Evolutionary conservation across 495 filamentous ascomycete genomes (phyloP).

Genomic region (Penicillium crystallinum): DNA sequence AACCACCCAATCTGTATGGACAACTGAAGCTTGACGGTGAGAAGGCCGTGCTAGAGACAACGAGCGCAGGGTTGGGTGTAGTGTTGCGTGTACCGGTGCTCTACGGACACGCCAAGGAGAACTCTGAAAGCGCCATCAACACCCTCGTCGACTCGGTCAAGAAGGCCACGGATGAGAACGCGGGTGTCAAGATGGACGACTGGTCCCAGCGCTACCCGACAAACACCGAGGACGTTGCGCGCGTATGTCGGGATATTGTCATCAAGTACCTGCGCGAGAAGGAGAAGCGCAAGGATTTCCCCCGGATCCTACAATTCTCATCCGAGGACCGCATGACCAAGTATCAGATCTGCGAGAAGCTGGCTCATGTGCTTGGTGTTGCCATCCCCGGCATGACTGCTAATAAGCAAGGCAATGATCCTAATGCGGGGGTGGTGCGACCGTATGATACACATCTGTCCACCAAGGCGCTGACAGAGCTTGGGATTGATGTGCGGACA

Average conservation of each 20-base stretch:
- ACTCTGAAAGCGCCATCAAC: constrained; percentile 78
- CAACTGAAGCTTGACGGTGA: constrained; percentile 86
- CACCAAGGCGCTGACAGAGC: constrained; percentile 64
- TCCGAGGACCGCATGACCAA: constrained; percentile 86
- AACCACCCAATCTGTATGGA: constrained; percentile 82
- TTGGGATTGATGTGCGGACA: constrained; percentile 72
- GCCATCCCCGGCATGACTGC: constrained; percentile 63
- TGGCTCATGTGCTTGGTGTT: constrained; percentile 77
- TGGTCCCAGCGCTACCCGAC: constrained; percentile 86
- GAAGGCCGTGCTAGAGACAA: constrained; percentile 60
- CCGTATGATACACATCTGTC: constrained; percentile 90
- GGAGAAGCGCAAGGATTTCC: constrained; percentile 44
- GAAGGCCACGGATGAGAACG: constrained; percentile 56
- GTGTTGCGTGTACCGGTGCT: constrained; percentile 84
- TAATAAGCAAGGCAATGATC: constrained; percentile 72
- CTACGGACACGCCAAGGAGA: constrained; percentile 60
- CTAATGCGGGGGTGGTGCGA: constrained; percentile 65
- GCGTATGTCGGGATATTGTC: constrained; percentile 68
- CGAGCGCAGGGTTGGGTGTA: constrained; percentile 51
- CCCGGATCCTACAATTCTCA: constrained; percentile 77
- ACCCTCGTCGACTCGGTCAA: constrained; percentile 67
- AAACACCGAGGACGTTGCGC: constrained; percentile 79
- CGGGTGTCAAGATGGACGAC: constrained; percentile 75
- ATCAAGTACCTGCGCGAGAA: constrained; percentile 56
- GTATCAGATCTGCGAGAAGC: constrained; percentile 79